Evolutionary conservation across 2,329 filamentous ascomycete genomes (phyloP), one percentile per base, ranked within the genome.

Genomic region (Chlorencoelia australis): DNA sequence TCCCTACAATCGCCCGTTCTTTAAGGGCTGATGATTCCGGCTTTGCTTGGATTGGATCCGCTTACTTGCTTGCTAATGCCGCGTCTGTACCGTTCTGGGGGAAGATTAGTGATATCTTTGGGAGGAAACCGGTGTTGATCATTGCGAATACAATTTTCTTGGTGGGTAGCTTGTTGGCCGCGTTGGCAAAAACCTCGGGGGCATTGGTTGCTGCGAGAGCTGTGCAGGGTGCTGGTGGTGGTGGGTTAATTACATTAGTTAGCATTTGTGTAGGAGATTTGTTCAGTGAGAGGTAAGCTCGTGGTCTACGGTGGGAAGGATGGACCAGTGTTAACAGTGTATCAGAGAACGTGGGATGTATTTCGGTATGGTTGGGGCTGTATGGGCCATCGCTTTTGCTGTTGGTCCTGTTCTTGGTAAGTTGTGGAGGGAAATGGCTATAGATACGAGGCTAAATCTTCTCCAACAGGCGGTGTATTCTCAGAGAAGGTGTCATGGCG

Each of bases 181-280:
- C n/a, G n/a, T n/a, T n/a, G n/a, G n/a, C n/a, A n/a, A n/a, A n/a
- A n/a, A n/a, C n/a, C n/a, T n/a, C n/a, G n/a, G n/a, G n/a, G n/a
- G n/a, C n/a, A n/a, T n/a, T n/a, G n/a, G n/a, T 82, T 35, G 67
- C 65, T 5, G 75, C 71, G 13, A 62, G 77, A 49, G 69, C 71
- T 0, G 62, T 81, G 27, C 77, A 82, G 52, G 77, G 77, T 48
- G 63, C 73, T 32, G 77, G 74, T 11, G 75, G 71, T 17, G 77
- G 77, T 81, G 33, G 33, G 5, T 10, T 30, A n/a, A 22, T 16
- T 6, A 15, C 14, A 14, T 13, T 35, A 7, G 24, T 30, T 9
- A 28, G 17, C 5, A 35, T 35, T 14, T 16, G 14, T 3, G 30
- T 35, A 37, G 69, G 69, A 4, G 77, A 82, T 56, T 51, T 81